Base-by-base conservation (phyloP, 1,284 basidiomycete genomes). In the Bothia castanella region DNA sequence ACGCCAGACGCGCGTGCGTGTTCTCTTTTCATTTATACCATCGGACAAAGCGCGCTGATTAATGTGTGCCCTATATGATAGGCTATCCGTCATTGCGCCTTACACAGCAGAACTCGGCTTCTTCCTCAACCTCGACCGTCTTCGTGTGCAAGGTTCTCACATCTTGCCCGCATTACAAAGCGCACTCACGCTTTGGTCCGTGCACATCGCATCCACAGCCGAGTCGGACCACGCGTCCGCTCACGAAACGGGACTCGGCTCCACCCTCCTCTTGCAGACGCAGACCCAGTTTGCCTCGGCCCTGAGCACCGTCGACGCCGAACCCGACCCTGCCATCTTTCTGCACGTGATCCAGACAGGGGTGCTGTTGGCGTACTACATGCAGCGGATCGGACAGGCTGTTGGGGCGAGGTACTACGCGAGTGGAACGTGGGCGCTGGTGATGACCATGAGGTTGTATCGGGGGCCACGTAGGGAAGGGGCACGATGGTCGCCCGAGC, bases 291-390 rank as follows among this genome's bases (percentile, higher is more conserved):
- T 71, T 1, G 56, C 56, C 3, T 53, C 42, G 8, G 50, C 34
- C 43, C 60, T 36, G 46, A 60, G 51, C 57, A 42, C 48, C 32
- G 41, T 53, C 32, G 48, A 61, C 16, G 4, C 53, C 9, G 38
- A 52, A 53, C 53, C 48, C 14, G 61, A 55, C 12, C 63, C 69
- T 6, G 60, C 67, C 32, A 52, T 65, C 19, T 55, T 72, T 19
- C 52, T 78, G n/a, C 69, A 78, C 31, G 63, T 72, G n/a, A 63
- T 79, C 13, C 78, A 80, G 49, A 69, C 77, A 1, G 74, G 76
- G 21, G 62, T 75, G 9, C 63, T 80, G 19, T 60, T 80, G 32
- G 67, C 71, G 0, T 63, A 68, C 37, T 78, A 76, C 54, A 72
- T 76, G 53, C 72, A 74, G 45, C 58, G 67, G 20, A 61, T 64